These are phyloP conservation scores for Leccinum insolens DNA, from an alignment of 1,284 basidiomycete genomes.

Conservation along the genomic window DNA sequence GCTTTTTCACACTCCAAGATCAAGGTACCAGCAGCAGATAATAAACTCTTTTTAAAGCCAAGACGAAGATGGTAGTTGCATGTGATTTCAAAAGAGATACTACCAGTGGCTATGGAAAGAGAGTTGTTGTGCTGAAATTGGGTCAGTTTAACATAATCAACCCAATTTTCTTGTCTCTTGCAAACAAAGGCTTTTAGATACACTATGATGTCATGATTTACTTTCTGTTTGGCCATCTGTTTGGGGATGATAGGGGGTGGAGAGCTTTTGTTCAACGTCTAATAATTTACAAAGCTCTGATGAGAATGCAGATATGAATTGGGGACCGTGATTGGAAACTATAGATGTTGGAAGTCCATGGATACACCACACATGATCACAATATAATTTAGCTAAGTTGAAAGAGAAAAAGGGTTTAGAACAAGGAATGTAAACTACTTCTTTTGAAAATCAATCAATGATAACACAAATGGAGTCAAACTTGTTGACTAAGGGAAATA, in stretches of 20 bases:
- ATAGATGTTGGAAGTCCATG: accelerated
- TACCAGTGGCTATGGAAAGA: too few relatives aligned
- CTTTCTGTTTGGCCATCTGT: background rate
- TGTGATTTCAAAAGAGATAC: too few relatives aligned
- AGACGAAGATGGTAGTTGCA: too few relatives aligned
- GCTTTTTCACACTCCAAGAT: too few relatives aligned
- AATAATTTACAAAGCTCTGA: background rate
- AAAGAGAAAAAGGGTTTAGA: too few relatives aligned
- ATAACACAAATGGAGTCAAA: background rate
- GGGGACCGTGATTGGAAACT: background rate
- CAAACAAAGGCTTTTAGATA: background rate
- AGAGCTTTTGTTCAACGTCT: too few relatives aligned
- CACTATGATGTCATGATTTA: accelerated
- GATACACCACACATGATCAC: background rate
- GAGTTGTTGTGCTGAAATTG: background rate
- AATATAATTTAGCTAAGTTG: too few relatives aligned
- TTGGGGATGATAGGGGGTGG: background rate
- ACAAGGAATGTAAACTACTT: background rate
- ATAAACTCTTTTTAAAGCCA: too few relatives aligned
- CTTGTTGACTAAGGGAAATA: background rate
- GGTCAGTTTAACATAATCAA: background rate
- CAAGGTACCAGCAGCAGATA: too few relatives aligned
- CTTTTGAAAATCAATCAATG: background rate
- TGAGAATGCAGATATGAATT: background rate
- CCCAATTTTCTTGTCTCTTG: background rate